Percentiles rank a stretch among this genome's conserved stretches.
These are phyloP conservation scores for Cupressus sempervirens DNA, from an alignment of 75 land plant genomes.

Conservation along the genomic window DNA sequence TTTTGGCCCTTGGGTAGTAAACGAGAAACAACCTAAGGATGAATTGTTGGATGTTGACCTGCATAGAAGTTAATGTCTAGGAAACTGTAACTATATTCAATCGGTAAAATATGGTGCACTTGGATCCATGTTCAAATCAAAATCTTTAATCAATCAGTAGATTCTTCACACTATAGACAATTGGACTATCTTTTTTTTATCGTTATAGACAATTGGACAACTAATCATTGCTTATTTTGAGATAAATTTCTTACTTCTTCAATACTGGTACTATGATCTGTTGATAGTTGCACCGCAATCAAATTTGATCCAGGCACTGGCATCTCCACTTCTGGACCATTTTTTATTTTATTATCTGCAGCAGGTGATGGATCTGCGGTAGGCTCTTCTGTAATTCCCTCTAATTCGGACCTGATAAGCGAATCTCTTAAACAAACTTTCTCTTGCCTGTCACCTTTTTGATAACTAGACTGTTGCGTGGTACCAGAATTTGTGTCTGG, in stretches of 20 bases:
- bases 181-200: not conserved
- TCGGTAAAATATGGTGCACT: not conserved
- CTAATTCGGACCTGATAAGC: slow-evolving; percentile 33
- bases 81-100: not conserved
- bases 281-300: slow-evolving; percentile 81
- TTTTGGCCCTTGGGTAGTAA: not conserved
- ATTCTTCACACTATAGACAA: not conserved
- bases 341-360: slow-evolving; percentile 20
- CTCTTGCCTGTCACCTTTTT: not conserved
- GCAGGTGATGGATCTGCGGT: slow-evolving; percentile 22
- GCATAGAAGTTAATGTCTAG: not conserved
- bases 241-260: slow-evolving; percentile 59
- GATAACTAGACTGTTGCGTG: not conserved
- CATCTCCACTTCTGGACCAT: slow-evolving; percentile 12
- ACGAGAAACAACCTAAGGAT: not conserved
- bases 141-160: not conserved
- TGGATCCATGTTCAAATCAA: not conserved
- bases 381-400: slow-evolving; percentile 67
- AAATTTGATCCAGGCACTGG: slow-evolving; percentile 39
- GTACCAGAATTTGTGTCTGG: slow-evolving; percentile 20
- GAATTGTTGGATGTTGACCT: not conserved
- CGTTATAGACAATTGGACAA: not conserved
- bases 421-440: slow-evolving; percentile 10
- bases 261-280: slow-evolving; percentile 94
- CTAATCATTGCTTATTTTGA: not conserved